Conservation (phyloP, 148 eudicot species). For the Rhododendron simsii region DNA sequence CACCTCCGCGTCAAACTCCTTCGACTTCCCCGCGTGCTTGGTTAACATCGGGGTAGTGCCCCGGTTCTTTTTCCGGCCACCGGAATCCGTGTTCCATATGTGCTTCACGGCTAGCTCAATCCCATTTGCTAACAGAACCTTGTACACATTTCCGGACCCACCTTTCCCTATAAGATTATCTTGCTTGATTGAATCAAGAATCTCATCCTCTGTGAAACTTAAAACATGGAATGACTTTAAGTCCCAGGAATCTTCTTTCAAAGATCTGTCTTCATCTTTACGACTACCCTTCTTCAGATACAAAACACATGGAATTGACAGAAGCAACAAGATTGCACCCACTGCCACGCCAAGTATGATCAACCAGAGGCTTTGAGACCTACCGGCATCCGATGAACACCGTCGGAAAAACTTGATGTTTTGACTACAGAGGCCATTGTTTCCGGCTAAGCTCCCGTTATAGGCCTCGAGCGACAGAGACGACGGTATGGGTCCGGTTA, state of each 20-base stretch:
- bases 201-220: slow-evolving; percentile 72
- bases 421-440: slow-evolving; percentile 70
- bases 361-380: slow-evolving; percentile 17
- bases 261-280: slow-evolving; percentile 30
- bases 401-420: slow-evolving; percentile 35
- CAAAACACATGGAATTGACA: slow-evolving; percentile 29
- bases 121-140: slow-evolving; percentile 49
- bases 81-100: slow-evolving; percentile 49
- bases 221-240: slow-evolving; percentile 78
- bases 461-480: slow-evolving; percentile 49
- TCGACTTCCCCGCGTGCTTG: slow-evolving; percentile 25
- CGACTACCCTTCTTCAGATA: slow-evolving; percentile 33
- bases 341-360: slow-evolving; percentile 41
- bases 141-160: slow-evolving; percentile 83
- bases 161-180: slow-evolving; percentile 93
- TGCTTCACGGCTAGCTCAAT: slow-evolving; percentile 83
- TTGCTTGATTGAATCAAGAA: slow-evolving; percentile 64
- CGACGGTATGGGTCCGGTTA: slow-evolving; percentile 63
- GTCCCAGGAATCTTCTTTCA: slow-evolving; percentile 82
- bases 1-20: slow-evolving; percentile 86
- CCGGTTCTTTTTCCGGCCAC: slow-evolving; percentile 25
- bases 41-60: slow-evolving; percentile 52
- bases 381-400: slow-evolving; percentile 36
- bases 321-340: slow-evolving; percentile 29
- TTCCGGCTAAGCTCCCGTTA: slow-evolving; percentile 65